phyloP scores from a whole-genome alignment of 1,139 yeast genomes.

The Yamadazyma sp. region DNA sequence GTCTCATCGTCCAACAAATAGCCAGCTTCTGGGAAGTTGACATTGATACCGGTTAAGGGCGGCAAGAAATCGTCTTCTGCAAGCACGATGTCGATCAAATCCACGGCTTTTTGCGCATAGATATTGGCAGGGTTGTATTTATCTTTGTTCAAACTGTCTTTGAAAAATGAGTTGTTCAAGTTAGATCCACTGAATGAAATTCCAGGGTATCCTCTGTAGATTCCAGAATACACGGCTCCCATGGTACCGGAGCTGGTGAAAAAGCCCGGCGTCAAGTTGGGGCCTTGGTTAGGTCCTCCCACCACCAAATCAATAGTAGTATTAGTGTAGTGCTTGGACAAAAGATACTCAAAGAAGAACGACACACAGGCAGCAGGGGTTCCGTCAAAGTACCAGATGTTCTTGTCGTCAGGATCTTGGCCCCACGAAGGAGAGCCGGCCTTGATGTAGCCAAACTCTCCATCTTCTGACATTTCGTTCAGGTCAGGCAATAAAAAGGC shows the following conservation, averaged over 20 bases:
- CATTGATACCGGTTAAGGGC: conserved; percentile 44
- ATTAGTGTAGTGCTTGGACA: conserved; percentile 34
- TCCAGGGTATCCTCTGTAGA: conserved; percentile 44
- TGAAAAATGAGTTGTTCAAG: conserved; percentile 41
- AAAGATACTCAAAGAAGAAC: conserved; percentile 39
- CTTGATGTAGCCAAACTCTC: conserved; percentile 38
- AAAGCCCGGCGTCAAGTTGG: conserved; percentile 37
- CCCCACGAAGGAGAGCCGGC: conserved; percentile 48
- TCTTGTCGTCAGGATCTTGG: conserved; percentile 26
- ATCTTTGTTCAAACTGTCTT: conserved; percentile 34
- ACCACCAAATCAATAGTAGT: conserved; percentile 40
- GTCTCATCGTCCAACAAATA: conserved; percentile 24
- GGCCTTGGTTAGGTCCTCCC: conserved; percentile 49
- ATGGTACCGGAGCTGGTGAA: conserved; percentile 46
- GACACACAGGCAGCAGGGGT: conserved; percentile 45
- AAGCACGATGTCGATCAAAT: conserved; percentile 39
- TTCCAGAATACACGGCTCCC: conserved; percentile 41
- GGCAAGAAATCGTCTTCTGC: conserved; percentile 36
- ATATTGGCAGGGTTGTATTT: conserved; percentile 37
- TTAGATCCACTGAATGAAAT: conserved; percentile 26
- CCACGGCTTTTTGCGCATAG: conserved; percentile 37
- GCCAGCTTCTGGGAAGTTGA: conserved; percentile 49
- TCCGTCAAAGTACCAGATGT: conserved; percentile 49
- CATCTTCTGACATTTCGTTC: conserved; percentile 22
- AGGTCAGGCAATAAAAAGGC: conserved; percentile 27